phyloP scores from a whole-genome alignment of 129 eudicot genomes.

The Saposhnikovia divaricata region DNA sequence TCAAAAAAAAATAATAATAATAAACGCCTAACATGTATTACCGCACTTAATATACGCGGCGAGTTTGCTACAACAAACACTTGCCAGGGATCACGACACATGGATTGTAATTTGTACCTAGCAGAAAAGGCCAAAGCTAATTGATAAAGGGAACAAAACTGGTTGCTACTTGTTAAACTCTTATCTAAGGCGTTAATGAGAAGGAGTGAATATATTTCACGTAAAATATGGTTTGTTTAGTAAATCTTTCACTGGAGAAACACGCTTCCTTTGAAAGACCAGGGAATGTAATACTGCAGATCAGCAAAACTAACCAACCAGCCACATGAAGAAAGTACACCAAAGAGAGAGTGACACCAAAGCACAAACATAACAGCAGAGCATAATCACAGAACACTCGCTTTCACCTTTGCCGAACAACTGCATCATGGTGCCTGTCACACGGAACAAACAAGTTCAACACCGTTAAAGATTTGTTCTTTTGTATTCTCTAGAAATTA shows the following conservation, averaged over 20 bases:
- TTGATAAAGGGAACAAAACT: too few relatives aligned
- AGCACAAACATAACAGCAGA: conserved; percentile 50
- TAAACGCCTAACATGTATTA: too few relatives aligned
- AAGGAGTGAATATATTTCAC: background rate
- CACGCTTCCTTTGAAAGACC: background rate
- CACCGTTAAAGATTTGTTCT: background rate
- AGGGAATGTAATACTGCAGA: background rate
- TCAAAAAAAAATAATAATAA: too few relatives aligned
- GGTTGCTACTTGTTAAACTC: background rate
- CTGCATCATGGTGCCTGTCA: conserved; percentile 55
- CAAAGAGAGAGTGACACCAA: conserved; percentile 38
- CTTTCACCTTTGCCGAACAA: conserved; percentile 56
- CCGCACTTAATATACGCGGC: too few relatives aligned
- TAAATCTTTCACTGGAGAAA: background rate
- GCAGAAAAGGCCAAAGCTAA: background rate
- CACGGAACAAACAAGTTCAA: background rate
- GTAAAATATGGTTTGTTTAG: background rate
- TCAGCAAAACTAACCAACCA: background rate
- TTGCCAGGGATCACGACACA: too few relatives aligned
- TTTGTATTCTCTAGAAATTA: background rate
- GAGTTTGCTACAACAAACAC: too few relatives aligned
- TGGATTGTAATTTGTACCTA: background rate
- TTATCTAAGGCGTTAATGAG: background rate
- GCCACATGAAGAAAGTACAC: conserved; percentile 11
- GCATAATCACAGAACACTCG: conserved; percentile 64